Evolutionary conservation across 140 eudicot species (phyloP).

Genomic region (Flaveria floridana): DNA sequence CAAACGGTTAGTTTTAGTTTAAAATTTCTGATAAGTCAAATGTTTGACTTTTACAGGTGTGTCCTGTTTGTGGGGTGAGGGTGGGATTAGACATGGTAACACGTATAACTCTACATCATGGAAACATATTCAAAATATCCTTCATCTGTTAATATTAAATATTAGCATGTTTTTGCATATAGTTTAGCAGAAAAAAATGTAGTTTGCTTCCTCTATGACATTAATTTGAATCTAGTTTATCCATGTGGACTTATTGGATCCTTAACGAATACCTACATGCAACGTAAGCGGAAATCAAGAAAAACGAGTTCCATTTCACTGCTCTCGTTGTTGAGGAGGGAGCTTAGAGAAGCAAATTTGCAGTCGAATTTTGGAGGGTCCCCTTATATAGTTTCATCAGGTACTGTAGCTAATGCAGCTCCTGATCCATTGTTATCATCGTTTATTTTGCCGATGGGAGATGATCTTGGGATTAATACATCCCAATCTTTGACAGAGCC

Average conservation of each 20-base stretch:
- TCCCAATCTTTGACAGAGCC: constrained; percentile 54
- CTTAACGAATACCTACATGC: constrained; percentile 79
- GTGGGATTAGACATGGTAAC: constrained; percentile 96
- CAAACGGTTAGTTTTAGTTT: background rate
- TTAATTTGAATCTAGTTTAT: constrained; percentile 5
- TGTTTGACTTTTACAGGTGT: constrained; percentile 55
- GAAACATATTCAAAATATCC: constrained; percentile 93
- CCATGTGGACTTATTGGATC: constrained; percentile 15
- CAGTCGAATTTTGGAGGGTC: constrained; percentile 90
- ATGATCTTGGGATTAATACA: constrained; percentile 53
- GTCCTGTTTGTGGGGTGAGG: constrained; percentile 92
- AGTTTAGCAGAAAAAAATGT: background rate
- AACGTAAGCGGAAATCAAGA: constrained; percentile 81
- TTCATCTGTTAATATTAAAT: constrained; percentile 32
- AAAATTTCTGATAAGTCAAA: background rate
- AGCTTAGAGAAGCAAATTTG: constrained; percentile 79
- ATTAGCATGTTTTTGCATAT: background rate
- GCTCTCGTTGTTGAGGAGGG: constrained; percentile 82
- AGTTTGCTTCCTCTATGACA: background rate
- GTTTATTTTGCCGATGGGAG: constrained; percentile 81
- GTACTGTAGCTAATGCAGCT: constrained; percentile 47
- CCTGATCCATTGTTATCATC: constrained; percentile 93
- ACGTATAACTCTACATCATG: constrained; percentile 92
- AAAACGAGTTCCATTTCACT: constrained; percentile 76
- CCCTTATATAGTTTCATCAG: constrained; percentile 56